Conservation (phyloP, 2,329 filamentous ascomycete species). For the Exophiala spinifera region DNA sequence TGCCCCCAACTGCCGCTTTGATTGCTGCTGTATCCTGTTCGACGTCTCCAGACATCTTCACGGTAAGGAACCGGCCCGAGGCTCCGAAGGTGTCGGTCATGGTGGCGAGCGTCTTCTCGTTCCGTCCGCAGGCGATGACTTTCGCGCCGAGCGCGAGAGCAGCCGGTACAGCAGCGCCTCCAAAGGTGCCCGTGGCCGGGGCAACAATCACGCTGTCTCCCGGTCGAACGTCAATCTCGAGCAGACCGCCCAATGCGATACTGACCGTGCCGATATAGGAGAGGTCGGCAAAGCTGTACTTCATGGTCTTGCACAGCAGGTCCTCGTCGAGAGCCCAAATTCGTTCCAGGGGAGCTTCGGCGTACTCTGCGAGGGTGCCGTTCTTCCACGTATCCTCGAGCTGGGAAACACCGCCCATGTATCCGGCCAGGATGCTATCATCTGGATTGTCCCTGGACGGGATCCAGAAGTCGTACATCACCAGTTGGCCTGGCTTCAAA, state of each 20-base stretch:
- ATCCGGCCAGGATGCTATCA: slow-evolving; percentile 27
- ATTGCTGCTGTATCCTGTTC: slow-evolving; percentile 38
- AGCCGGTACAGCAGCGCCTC: slow-evolving; percentile 47
- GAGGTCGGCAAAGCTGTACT: slow-evolving; percentile 42
- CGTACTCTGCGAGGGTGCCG: slow-evolving; percentile 37
- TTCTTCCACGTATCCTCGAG: slow-evolving; percentile 39
- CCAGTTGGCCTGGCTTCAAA: slow-evolving; percentile 38
- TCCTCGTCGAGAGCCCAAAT: slow-evolving; percentile 34
- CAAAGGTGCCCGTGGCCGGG: slow-evolving; percentile 50
- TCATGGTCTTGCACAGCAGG: slow-evolving; percentile 23
- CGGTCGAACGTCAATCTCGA: slow-evolving; percentile 38
- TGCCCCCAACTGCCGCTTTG: slow-evolving; percentile 29
- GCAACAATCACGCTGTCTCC: slow-evolving; percentile 48
- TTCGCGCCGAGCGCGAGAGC: slow-evolving; percentile 49
- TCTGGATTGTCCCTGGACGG: slow-evolving; percentile 36
- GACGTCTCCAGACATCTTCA: slow-evolving; percentile 42
- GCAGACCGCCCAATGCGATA: slow-evolving; percentile 44
- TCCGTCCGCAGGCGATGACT: slow-evolving; percentile 50
- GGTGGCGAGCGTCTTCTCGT: slow-evolving; percentile 23
- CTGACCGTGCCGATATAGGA: slow-evolving; percentile 34
- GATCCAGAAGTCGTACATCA: slow-evolving; percentile 37
- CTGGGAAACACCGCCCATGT: slow-evolving; percentile 32
- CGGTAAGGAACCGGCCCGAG: slow-evolving; percentile 34
- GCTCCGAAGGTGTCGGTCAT: neutral
- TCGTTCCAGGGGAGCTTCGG: slow-evolving; percentile 38